These are phyloP conservation scores for Rhamnella rubrinervis DNA, from an alignment of 331 rosid genomes.

Conservation along the genomic window DNA sequence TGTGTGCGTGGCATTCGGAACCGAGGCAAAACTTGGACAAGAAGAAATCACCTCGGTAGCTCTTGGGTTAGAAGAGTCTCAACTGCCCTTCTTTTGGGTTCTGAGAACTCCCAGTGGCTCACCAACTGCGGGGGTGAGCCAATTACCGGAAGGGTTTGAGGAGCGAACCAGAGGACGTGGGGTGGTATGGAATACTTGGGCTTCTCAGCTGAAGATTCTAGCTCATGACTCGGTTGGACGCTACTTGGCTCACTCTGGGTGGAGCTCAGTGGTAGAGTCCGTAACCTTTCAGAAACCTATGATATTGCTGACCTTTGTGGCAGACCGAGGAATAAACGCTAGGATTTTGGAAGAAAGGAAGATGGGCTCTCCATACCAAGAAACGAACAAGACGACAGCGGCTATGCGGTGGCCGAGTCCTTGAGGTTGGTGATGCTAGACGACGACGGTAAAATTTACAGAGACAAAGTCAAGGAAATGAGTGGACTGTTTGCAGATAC, in stretches of 20 bases:
- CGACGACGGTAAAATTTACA: background rate
- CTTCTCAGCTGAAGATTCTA: constrained; percentile 1
- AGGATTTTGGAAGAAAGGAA: constrained; percentile 12
- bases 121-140: background rate
- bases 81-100: constrained; percentile 23
- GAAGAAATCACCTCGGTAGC: background rate
- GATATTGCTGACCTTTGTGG: background rate
- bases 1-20: no score
- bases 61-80: constrained; percentile 16
- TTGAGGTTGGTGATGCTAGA: background rate
- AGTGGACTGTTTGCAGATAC: background rate
- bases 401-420: background rate
- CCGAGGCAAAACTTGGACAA: background rate
- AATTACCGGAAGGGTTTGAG: constrained; percentile 16
- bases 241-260: background rate
- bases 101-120: background rate
- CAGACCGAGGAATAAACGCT: background rate
- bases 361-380: constrained; percentile 10
- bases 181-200: constrained; percentile 1
- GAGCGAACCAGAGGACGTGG: constrained; percentile 6
- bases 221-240: constrained; percentile 9
- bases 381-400: constrained; percentile 1
- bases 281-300: background rate
- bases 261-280: constrained; percentile 3
- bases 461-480: background rate